phyloP scores from a whole-genome alignment of 2,329 filamentous ascomycete genomes.

The Paecilomyces niveus region DNA sequence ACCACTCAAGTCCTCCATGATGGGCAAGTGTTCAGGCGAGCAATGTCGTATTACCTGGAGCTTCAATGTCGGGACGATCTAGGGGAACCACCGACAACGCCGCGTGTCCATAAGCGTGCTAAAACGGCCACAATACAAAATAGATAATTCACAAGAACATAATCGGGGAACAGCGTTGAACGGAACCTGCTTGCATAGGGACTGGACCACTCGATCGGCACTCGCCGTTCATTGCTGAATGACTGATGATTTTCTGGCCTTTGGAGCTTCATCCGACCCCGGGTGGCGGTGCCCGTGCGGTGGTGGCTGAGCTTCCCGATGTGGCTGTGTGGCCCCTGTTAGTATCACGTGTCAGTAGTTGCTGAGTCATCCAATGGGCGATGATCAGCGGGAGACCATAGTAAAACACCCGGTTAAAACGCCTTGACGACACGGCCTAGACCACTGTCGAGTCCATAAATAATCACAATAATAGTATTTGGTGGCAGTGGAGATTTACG shows the following conservation, averaged over 20 bases:
- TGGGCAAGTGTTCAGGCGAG: constrained; percentile 1
- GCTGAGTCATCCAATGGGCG: not conserved
- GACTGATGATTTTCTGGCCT: not conserved
- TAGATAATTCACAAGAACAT: not conserved
- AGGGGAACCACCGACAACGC: not conserved
- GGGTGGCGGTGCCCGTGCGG: not conserved
- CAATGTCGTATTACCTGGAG: constrained; percentile 11
- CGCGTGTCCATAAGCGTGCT: not conserved
- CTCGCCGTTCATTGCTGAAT: not conserved
- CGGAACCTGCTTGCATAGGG: not conserved
- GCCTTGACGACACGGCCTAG: not conserved
- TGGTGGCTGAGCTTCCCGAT: not conserved
- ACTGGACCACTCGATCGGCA: not conserved
- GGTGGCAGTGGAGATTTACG: not conserved
- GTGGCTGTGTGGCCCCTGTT: not conserved
- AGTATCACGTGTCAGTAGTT: not conserved
- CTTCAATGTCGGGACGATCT: constrained; percentile 11
- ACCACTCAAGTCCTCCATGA: constrained; percentile 43
- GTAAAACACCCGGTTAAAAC: not conserved
- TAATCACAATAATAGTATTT: not conserved
- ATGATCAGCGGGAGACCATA: not conserved
- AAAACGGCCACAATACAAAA: not conserved
- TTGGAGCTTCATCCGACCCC: not conserved
- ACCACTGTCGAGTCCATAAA: not conserved
- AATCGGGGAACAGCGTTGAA: not conserved